Evolutionary conservation across 2,329 filamentous ascomycete genomes (phyloP).

Genomic region (Penicillium sp.): DNA sequence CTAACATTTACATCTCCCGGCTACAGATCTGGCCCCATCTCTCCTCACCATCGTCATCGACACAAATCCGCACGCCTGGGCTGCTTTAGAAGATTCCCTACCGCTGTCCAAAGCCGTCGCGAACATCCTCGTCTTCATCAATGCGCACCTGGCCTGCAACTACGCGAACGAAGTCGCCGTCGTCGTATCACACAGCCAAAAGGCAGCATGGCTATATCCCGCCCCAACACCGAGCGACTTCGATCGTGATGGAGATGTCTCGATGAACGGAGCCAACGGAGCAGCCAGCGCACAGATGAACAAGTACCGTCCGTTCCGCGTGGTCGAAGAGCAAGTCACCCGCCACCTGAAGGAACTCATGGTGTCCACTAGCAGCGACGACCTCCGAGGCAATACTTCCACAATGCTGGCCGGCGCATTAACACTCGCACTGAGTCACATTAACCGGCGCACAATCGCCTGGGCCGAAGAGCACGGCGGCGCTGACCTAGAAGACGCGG

Average conservation of each 20-base stretch:
- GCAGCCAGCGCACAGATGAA: slow-evolving; percentile 58
- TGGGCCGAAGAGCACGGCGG: slow-evolving; percentile 59
- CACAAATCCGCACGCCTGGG: slow-evolving; percentile 95
- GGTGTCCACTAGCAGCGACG: slow-evolving; percentile 60
- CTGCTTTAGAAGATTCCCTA: slow-evolving; percentile 69
- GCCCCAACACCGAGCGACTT: slow-evolving; percentile 27
- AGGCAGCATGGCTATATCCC: slow-evolving; percentile 88
- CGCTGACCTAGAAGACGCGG: slow-evolving; percentile 35
- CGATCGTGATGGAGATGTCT: slow-evolving; percentile 51
- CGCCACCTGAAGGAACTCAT: slow-evolving; percentile 72
- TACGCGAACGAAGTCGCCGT: slow-evolving; percentile 91
- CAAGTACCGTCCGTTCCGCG: slow-evolving; percentile 89
- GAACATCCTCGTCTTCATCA: slow-evolving; percentile 91
- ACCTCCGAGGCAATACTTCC: slow-evolving; percentile 64
- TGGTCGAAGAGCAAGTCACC: slow-evolving; percentile 79
- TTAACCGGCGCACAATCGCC: slow-evolving; percentile 74
- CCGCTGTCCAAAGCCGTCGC: slow-evolving; percentile 82
- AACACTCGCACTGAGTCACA: slow-evolving; percentile 83
- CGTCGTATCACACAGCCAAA: slow-evolving; percentile 82
- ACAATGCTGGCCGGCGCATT: slow-evolving; percentile 89
- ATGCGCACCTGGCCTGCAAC: slow-evolving; percentile 91
- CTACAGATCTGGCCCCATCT: slow-evolving; percentile 65
- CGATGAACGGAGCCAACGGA: slow-evolving; percentile 53
- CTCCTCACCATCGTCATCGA: slow-evolving; percentile 89
- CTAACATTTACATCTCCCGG: slow-evolving; percentile 1